A percentile compares a stretch with the other conserved stretches of the same genome.
Conservation (phyloP, 352 stramenopile species). For the Phytophthora melonis region DNA sequence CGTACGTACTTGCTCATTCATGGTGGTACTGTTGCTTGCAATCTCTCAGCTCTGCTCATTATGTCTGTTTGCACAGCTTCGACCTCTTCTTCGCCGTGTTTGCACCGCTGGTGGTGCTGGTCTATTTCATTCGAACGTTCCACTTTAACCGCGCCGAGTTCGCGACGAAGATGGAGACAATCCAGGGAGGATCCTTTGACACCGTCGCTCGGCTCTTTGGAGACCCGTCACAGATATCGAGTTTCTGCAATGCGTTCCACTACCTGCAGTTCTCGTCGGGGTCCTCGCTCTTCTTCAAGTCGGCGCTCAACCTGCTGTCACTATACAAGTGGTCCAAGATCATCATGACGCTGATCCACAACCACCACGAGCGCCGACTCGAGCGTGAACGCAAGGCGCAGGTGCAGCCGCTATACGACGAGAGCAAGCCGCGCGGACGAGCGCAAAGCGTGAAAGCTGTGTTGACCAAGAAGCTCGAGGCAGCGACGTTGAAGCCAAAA, state of each 20-base stretch:
- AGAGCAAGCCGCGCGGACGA: slow-evolving; percentile 8
- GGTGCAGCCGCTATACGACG: slow-evolving; percentile 16
- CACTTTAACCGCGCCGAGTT: slow-evolving; percentile 51
- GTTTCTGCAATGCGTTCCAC: slow-evolving; percentile 56
- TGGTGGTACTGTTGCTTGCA: not conserved
- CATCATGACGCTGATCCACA: slow-evolving; percentile 41
- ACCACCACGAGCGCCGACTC: slow-evolving; percentile 25
- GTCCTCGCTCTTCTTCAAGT: slow-evolving; percentile 39
- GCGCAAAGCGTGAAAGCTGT: slow-evolving; percentile 18
- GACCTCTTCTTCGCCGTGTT: slow-evolving; percentile 75
- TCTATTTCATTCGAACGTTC: slow-evolving; percentile 56
- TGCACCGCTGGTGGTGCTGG: slow-evolving; percentile 49
- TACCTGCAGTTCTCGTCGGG: slow-evolving; percentile 52
- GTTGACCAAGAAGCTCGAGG: slow-evolving; percentile 19
- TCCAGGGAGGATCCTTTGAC: slow-evolving; percentile 45
- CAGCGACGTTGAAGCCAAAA: slow-evolving; percentile 17
- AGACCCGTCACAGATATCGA: slow-evolving; percentile 49
- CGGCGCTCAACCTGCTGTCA: slow-evolving; percentile 44
- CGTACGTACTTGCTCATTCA: slow-evolving; percentile 23
- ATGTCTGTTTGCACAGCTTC: slow-evolving; percentile 50
- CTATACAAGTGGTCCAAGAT: slow-evolving; percentile 57
- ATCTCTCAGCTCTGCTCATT: too few relatives aligned
- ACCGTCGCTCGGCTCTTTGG: slow-evolving; percentile 53
- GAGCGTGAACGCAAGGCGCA: slow-evolving; percentile 21
- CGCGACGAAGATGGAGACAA: slow-evolving; percentile 38